phyloP scores from a whole-genome alignment of 148 eudicot species.

The Rhododendron williamsianum region DNA sequence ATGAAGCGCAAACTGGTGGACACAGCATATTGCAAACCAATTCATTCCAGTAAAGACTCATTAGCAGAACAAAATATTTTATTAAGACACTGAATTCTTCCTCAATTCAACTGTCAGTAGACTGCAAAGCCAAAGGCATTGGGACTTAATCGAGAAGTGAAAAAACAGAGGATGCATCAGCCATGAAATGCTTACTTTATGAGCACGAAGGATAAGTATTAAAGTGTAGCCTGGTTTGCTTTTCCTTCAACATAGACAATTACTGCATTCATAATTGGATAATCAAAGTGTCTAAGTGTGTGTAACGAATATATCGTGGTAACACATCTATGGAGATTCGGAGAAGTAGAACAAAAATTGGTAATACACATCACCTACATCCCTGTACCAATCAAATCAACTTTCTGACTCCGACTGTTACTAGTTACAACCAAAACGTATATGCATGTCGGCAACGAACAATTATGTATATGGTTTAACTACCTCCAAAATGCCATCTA shows the following conservation, averaged over 20 bases:
- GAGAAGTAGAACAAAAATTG: background rate
- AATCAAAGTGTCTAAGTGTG: background rate
- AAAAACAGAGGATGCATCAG: background rate
- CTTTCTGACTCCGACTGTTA: background rate
- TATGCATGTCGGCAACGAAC: background rate
- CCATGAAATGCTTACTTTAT: background rate
- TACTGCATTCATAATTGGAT: background rate
- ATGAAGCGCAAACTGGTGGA: background rate
- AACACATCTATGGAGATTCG: background rate
- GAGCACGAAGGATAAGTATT: background rate
- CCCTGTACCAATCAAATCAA: slow-evolving; percentile 6
- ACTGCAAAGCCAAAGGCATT: background rate
- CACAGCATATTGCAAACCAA: background rate
- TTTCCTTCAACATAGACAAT: background rate
- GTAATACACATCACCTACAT: background rate
- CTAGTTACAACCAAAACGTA: background rate
- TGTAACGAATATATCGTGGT: background rate
- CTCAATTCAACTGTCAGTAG: background rate
- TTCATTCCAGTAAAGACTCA: background rate
- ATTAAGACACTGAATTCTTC: too few relatives aligned
- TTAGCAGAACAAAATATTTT: background rate
- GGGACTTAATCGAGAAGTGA: background rate
- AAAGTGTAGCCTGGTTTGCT: background rate
- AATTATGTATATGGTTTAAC: background rate
- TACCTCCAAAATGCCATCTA: background rate